Evolutionary conservation across 352 stramenopile genomes (phyloP), one percentile per base, ranked within the genome.

Genomic region (Phytophthora melonis): DNA sequence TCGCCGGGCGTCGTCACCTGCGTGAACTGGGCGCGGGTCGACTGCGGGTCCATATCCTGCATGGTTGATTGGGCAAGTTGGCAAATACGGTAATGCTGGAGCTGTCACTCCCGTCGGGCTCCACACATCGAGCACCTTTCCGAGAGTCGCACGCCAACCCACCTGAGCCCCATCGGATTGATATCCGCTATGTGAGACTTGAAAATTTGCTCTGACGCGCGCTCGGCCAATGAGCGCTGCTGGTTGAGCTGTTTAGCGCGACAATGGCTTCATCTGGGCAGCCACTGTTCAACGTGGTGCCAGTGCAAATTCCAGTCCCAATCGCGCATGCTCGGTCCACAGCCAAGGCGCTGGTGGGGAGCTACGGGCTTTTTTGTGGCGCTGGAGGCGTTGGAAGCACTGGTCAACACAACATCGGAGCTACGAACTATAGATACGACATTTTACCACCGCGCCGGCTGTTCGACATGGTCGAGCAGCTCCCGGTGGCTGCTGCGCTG

Each of bases 21-120:
- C 13, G 53, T 67, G 58, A 80, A 80, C 25, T 80, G 65, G 39
- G 74, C 74, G 8, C 74, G 74, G 2, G 70, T 72, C 2, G 74
- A 80, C 41, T 66, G 57, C 5, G 70, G 65, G 27, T 78, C 66
- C 50, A 80, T 75, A 18, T 75, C 54, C 52, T 64, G 32, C 72
- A 79, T 79, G 47, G 25, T 55, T 54, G 32, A 16, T 23, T 47
- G n/a, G 50, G 13, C 43, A 73, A 56, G 47, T 73, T 53, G 32
- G 41, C 13, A 49, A 76, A 50, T 78, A 43, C 14, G 36, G 11
- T 16, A 43, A 43, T 43, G 36, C 11, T 18, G 34, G 34, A 43
- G 34, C 9, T 5, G 30, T 34, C 30, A 34, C 11, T 41, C 34
- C 11, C 34, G 34, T 41, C 8, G 60, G 23, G 41, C 41, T 49